Base-by-base conservation (phyloP, 768 basidiomycete genomes). In the Astraeus odoratus region DNA sequence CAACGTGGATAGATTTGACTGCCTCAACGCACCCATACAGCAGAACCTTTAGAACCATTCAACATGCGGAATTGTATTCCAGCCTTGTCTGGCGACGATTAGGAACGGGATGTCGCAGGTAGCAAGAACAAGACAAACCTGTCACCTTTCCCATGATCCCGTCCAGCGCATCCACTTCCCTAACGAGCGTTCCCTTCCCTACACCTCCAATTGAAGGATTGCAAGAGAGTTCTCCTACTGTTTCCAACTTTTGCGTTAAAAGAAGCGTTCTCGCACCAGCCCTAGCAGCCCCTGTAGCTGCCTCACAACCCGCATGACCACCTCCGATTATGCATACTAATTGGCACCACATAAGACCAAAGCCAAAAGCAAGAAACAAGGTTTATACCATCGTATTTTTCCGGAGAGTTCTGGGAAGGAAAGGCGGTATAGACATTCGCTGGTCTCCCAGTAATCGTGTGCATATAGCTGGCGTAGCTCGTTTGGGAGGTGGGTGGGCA, bases 151-250 rank as follows among this genome's bases (percentile, higher is more conserved):
- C 92, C 72, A 90, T 91, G 8, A 93, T 57, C 2, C 92, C 92
- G 52, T 91, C 92, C 46, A 95, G 66, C 23, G 92, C 92, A 57
- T 95, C 92, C 5, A 95, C 80, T 61, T 95, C 92, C 34, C 85
- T 72, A n/a, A 94, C 88, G 24, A 95, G 69, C 0, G 84, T 92
- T 16, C 92, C 92, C 65, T 95, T 95, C 5, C 92, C 92, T 3
- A 95, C 81, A 16, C 90, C 90, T 6, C 92, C 92, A 48, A 94
- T 85, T 1, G 87, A 90, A 2, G 92, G 92, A 61, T 95, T 95
- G 55, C 92, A 95, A 18, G 89, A 92, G 56, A 95, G 67, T 50
- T 78, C 80, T 26, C 92, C 92, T 37, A 95, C 78, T 0, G 81
- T 90, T 40, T 86, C 81, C 13, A 88, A 57, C 42, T 76, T 82